These are phyloP conservation scores for Saccharomyces paradoxus DNA, from an alignment of 805 yeast species.

Conservation along the genomic window DNA sequence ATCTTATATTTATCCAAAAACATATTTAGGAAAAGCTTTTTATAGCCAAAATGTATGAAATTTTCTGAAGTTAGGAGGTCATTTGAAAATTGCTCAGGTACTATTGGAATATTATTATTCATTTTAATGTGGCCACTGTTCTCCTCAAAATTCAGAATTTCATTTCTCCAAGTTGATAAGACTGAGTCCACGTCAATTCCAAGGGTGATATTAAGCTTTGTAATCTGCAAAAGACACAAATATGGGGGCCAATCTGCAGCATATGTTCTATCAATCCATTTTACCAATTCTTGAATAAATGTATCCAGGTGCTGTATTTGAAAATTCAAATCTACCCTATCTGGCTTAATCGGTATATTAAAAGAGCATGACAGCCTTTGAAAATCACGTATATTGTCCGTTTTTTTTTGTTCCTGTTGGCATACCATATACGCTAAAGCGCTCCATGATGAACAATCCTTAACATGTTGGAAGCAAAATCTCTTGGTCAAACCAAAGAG, in stretches of 20 bases:
- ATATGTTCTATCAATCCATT: slow-evolving; percentile 12
- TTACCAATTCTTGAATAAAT: slow-evolving; percentile 4
- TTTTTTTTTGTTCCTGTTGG: slow-evolving; percentile 2
- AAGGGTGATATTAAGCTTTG: not conserved
- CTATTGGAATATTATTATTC: slow-evolving; percentile 7
- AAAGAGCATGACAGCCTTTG: slow-evolving; percentile 1
- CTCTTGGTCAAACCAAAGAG: slow-evolving; percentile 10
- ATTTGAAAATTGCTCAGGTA: slow-evolving; percentile 4
- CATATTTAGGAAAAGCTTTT: slow-evolving; percentile 3
- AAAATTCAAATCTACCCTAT: not conserved
- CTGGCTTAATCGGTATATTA: not conserved
- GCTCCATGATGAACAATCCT: slow-evolving; percentile 33
- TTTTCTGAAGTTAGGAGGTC: slow-evolving; percentile 6
- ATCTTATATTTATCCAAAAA: not conserved
- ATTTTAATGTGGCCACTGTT: slow-evolving; percentile 3
- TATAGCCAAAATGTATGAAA: slow-evolving; percentile 9
- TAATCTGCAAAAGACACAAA: slow-evolving; percentile 12
- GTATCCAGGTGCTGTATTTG: not conserved
- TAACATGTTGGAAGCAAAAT: slow-evolving; percentile 22
- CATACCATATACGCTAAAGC: slow-evolving; percentile 18
- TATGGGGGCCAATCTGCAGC: slow-evolving; percentile 24
- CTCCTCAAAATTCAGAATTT: slow-evolving; percentile 10
- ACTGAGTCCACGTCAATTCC: not conserved
- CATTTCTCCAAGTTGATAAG: slow-evolving; percentile 12
- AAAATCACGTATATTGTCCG: slow-evolving; percentile 8